Evolutionary conservation across 495 filamentous ascomycete species (phyloP).

Genomic region (Aspergillus panamensis): DNA sequence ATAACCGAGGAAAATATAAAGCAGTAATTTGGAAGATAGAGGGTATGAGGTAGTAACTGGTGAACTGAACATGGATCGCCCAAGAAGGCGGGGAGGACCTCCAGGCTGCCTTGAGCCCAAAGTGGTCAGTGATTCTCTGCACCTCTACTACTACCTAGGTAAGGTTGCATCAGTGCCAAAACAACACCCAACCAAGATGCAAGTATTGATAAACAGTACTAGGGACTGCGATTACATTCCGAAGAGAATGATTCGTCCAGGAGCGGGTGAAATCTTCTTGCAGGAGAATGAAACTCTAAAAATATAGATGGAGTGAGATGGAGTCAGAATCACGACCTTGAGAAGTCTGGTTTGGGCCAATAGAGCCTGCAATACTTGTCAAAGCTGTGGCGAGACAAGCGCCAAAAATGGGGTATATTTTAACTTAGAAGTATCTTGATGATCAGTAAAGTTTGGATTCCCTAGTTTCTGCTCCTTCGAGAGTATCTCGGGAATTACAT

Average conservation of each 20-base stretch:
- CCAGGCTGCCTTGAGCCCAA: not conserved
- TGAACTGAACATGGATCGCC: no score
- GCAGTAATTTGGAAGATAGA: no score
- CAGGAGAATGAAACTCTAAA: not conserved
- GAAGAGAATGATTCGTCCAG: not conserved
- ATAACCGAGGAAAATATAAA: no score
- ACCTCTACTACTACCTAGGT: not conserved
- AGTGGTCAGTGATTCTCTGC: not conserved
- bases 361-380: not conserved
- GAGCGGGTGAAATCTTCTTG: not conserved
- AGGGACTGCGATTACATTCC: not conserved
- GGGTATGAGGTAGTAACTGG: no score
- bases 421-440: not conserved
- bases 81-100: no score
- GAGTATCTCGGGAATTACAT: not conserved
- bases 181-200: conserved; percentile 6
- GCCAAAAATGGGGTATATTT: conserved; percentile 2
- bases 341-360: not conserved
- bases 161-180: not conserved
- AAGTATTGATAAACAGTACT: conserved; percentile 11
- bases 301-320: not conserved
- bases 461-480: not conserved
- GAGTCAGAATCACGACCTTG: not conserved
- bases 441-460: not conserved
- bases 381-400: conserved; percentile 3